These are phyloP conservation scores for Cytospora piceicola DNA, from an alignment of 2,329 filamentous ascomycete genomes.

Conservation along the genomic window DNA sequence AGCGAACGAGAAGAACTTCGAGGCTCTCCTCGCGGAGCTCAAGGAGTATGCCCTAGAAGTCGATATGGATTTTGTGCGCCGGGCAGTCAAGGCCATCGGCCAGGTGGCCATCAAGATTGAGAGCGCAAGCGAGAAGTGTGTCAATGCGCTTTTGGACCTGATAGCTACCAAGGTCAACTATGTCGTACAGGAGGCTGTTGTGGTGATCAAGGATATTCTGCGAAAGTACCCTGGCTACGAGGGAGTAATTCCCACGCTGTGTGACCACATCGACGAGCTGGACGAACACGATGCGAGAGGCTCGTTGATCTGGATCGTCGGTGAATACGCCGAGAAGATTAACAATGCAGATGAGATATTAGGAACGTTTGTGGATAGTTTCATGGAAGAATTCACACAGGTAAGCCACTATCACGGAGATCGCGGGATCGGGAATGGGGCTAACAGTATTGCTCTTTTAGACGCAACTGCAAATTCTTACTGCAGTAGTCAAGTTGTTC, in stretches of 20 bases:
- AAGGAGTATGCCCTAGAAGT: constrained; percentile 98
- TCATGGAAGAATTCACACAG: constrained; percentile 96
- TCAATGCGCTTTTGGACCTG: constrained; percentile 88
- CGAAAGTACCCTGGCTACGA: constrained; percentile 97
- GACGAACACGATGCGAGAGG: constrained; percentile 92
- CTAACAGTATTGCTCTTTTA: constrained; percentile 43
- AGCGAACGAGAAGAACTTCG: constrained; percentile 94
- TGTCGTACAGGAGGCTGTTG: constrained; percentile 95
- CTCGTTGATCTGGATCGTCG: constrained; percentile 97
- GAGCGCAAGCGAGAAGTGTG: constrained; percentile 90
- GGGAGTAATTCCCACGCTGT: constrained; percentile 94
- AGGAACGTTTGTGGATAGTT: constrained; percentile 86
- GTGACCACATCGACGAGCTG: constrained; percentile 94
- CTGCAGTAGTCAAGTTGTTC: constrained; percentile 96
- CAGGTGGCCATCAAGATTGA: constrained; percentile 99
- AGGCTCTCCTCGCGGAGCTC: constrained; percentile 89
- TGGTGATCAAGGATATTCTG: constrained; percentile 99
- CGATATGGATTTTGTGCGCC: constrained; percentile 97
- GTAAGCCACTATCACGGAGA: constrained; percentile 48
- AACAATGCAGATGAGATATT: constrained; percentile 97
- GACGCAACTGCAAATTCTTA: constrained; percentile 98
- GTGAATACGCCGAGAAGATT: constrained; percentile 99
- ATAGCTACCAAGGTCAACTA: constrained; percentile 99
- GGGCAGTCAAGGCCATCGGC: constrained; percentile 93
- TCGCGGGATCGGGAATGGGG: background rate